Base-by-base conservation (phyloP, 116 monocot species). In the Posidonia oceanica region DNA sequence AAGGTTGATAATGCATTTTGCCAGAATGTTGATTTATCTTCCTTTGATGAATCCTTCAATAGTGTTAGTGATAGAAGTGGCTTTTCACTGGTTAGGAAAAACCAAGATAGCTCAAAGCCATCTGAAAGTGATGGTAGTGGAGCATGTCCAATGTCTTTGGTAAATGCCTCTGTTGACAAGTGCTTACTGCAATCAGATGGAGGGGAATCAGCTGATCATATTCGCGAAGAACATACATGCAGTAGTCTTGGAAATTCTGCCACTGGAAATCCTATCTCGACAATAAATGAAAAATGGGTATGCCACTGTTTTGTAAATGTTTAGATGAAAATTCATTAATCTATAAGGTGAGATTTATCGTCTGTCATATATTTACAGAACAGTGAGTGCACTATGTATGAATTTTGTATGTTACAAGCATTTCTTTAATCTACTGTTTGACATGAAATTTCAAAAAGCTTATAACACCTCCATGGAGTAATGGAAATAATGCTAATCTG, bases 261-360 rank as follows among this genome's bases (percentile, higher is more conserved):
- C 63, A 15, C 41, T 39, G 68, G 69, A 23, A 71, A 54, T 73
- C 70, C 59, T 62, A 20, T 57, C 29, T 63, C 70, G 54, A 67
- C 69, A 59, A 18, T 56, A 18, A 66, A 63, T 67, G 70, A 80
- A 67, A 72, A 77, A 61, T 64, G 53, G 87, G 87, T 91, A 48
- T 48, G 7, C 48, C 7, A 48, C 48, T 48, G 3, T 48, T 48
- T 48, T 48, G 11, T 48, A 0, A 12, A 48, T 48, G 48, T 48
- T 48, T 48, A 48, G 7, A 48, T 48, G 48, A 7, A 48, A 48
- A 7, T 48, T 48, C 12, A 12, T 48, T 48, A 48, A 10, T 12
- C 1, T 48, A 10, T 12, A 48, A 48, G 8, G 48, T 48, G 48
- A 48, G 48, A 48, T 48, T 48, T 7, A 48, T 48, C 7, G 8